Evolutionary conservation across 2,329 filamentous ascomycete genomes (phyloP).

Genomic region (Curvularia lunata): DNA sequence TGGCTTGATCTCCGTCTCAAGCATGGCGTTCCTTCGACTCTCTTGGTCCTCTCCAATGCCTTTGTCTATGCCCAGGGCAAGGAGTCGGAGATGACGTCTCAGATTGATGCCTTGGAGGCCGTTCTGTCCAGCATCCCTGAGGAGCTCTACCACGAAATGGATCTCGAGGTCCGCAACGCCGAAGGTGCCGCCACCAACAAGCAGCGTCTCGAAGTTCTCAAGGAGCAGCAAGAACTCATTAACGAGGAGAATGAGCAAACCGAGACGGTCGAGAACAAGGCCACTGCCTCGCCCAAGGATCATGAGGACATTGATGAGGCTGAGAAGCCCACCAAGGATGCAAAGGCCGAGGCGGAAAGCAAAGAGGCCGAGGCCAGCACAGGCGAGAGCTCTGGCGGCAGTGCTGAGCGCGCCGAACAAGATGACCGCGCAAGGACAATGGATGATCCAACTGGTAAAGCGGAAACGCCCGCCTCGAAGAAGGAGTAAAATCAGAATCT

Average conservation of each 20-base stretch:
- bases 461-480: conserved; percentile 23
- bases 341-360: conserved; percentile 30
- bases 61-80: conserved; percentile 95
- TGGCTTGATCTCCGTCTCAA: conserved; percentile 94
- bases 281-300: conserved; percentile 79
- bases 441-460: conserved; percentile 29
- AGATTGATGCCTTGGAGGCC: conserved; percentile 90
- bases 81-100: conserved; percentile 80
- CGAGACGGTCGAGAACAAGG: conserved; percentile 73
- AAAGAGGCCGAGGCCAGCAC: conserved; percentile 44
- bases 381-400: conserved; percentile 31
- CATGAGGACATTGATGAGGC: conserved; percentile 94
- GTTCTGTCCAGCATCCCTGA: conserved; percentile 95
- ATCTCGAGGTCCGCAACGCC: conserved; percentile 95
- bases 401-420: conserved; percentile 43
- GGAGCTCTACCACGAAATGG: conserved; percentile 98
- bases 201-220: conserved; percentile 96
- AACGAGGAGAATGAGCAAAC: conserved; percentile 96
- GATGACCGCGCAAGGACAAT: conserved; percentile 37
- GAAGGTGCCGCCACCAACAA: conserved; percentile 98
- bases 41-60: conserved; percentile 93
- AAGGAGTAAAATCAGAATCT: conserved; percentile 21
- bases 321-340: conserved; percentile 66
- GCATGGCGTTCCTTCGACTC: conserved; percentile 93
- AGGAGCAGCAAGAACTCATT: conserved; percentile 97